These are phyloP conservation scores for Nemania diffusa DNA, from an alignment of 2,329 filamentous ascomycete genomes.

Conservation along the genomic window DNA sequence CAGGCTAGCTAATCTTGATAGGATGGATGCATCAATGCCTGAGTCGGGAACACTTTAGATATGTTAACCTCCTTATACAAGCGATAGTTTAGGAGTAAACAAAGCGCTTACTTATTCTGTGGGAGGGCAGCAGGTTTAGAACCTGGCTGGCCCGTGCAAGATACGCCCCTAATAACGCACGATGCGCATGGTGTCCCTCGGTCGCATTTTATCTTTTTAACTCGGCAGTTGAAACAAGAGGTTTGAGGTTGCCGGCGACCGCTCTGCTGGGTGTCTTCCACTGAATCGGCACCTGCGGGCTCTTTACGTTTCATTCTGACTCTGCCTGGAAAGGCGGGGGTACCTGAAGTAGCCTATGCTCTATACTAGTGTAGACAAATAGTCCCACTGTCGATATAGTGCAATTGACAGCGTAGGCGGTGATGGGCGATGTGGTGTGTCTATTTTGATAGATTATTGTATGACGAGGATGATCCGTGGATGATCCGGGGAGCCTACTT, in stretches of 20 bases:
- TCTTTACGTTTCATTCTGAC: conserved; percentile 37
- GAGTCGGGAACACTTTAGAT: conserved; percentile 1
- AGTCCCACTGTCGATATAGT: neutral
- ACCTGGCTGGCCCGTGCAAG: conserved; percentile 39
- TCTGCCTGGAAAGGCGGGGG: neutral
- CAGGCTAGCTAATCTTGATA: conserved; percentile 43
- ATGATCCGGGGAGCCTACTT: conserved; percentile 21
- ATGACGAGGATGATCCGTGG: conserved; percentile 6
- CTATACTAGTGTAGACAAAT: neutral
- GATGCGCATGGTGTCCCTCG: conserved; percentile 45
- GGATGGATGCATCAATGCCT: conserved; percentile 32
- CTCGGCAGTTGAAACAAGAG: conserved; percentile 49
- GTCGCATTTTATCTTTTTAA: conserved; percentile 51
- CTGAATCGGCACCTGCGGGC: neutral
- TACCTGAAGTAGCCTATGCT: neutral
- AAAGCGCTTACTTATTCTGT: conserved; percentile 22
- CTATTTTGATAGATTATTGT: neutral
- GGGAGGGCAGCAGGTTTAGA: neutral
- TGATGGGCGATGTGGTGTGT: neutral
- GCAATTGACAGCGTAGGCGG: neutral
- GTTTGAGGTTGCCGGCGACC: conserved; percentile 46
- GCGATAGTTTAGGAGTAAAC: neutral
- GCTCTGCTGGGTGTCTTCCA: conserved; percentile 1
- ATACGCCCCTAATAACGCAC: conserved; percentile 43
- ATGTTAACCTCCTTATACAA: conserved; percentile 10